Evolutionary conservation across 768 basidiomycete species (phyloP).

Genomic region (Mycena haematopus): DNA sequence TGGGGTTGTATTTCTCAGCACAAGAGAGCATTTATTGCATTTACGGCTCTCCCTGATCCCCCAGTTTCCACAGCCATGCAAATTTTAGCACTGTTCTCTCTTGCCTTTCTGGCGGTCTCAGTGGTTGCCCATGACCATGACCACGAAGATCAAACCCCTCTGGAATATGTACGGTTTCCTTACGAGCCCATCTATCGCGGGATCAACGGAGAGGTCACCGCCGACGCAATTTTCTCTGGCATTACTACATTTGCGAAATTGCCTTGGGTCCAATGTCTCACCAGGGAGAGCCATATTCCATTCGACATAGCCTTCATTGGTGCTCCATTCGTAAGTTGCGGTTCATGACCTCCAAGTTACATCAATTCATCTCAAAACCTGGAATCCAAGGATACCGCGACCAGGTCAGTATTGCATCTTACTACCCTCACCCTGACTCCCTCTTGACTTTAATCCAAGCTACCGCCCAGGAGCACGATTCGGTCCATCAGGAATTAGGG

Average conservation of each 20-base stretch:
- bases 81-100: slow-evolving; percentile 32
- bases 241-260: slow-evolving; percentile 87
- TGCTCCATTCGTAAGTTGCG: slow-evolving; percentile 68
- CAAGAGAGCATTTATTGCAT: slow-evolving; percentile 13
- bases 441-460: slow-evolving; percentile 39
- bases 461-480: slow-evolving; percentile 87
- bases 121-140: slow-evolving; percentile 46
- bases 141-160: slow-evolving; percentile 62
- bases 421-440: not conserved
- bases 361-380: slow-evolving; percentile 42
- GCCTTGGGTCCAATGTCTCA: slow-evolving; percentile 84
- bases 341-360: not conserved
- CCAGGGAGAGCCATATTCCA: slow-evolving; percentile 56
- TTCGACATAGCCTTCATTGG: slow-evolving; percentile 88
- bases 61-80: slow-evolving; percentile 30
- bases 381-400: slow-evolving; percentile 24
- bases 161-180: slow-evolving; percentile 73
- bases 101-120: slow-evolving; percentile 34
- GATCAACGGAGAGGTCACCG: slow-evolving; percentile 68
- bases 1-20: slow-evolving; percentile 3
- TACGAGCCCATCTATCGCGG: slow-evolving; percentile 63
- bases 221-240: slow-evolving; percentile 82
- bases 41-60: slow-evolving; percentile 2
- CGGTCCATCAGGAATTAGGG: slow-evolving; percentile 84
- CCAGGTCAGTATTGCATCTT: slow-evolving; percentile 14